These are phyloP conservation scores for Kodamaea kakaduensis DNA, from an alignment of 805 yeast species.

Conservation along the genomic window DNA sequence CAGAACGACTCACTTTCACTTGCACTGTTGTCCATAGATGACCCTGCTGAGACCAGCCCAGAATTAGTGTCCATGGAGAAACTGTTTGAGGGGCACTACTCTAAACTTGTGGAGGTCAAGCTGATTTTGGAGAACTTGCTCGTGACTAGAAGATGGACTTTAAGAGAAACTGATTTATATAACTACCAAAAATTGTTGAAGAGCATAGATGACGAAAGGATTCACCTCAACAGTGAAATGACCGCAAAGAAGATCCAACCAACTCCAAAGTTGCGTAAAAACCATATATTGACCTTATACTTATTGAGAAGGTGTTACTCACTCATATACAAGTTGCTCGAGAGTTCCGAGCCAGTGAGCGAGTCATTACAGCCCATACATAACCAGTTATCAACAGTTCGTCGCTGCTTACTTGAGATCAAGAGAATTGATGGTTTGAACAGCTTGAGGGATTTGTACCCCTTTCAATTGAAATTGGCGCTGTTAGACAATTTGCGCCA, in stretches of 20 bases:
- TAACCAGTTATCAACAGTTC: conserved; percentile 87
- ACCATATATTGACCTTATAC: conserved; percentile 57
- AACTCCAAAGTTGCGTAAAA: conserved; percentile 28
- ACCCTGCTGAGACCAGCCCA: conserved; percentile 14
- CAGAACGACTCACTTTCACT: conserved; percentile 31
- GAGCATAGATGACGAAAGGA: conserved; percentile 68
- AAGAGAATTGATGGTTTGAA: conserved; percentile 90
- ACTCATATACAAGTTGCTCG: conserved; percentile 80
- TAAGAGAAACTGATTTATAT: conserved; percentile 92
- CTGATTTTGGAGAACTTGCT: conserved; percentile 74
- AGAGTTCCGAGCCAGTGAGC: conserved; percentile 90
- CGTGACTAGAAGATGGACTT: conserved; percentile 94
- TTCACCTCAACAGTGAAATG: conserved; percentile 29
- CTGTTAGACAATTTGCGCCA: conserved; percentile 79
- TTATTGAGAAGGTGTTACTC: conserved; percentile 88
- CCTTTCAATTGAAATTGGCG: conserved; percentile 91
- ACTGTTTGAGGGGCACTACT: conserved; percentile 52
- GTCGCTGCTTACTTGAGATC: conserved; percentile 84
- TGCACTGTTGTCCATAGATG: conserved; percentile 18
- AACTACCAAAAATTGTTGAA: conserved; percentile 71
- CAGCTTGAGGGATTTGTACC: conserved; percentile 85
- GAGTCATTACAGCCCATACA: conserved; percentile 92
- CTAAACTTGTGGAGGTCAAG: conserved; percentile 60
- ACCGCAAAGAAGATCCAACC: conserved; percentile 12
- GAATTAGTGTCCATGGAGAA: conserved; percentile 10